Evolutionary conservation across 225 moss, liverwort and hornwort genomes (phyloP), one percentile per base, ranked within the genome.

Genomic region (Polytrichum formosum): DNA sequence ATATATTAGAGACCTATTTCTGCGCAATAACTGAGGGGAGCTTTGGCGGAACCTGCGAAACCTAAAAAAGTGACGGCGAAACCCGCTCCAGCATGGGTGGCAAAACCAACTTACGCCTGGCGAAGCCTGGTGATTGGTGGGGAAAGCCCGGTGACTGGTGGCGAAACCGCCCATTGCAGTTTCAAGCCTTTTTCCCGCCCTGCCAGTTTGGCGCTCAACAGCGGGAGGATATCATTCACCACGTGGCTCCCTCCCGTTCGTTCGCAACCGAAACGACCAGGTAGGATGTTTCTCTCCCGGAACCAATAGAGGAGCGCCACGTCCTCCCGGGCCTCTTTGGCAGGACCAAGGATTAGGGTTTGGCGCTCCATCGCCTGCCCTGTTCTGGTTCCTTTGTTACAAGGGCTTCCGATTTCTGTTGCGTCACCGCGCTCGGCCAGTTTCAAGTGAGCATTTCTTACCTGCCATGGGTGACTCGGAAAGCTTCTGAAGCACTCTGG

Each of bases 261-360:
- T 22, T 61, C 26, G 18, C 21, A 55, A 7, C 13, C 1, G 6
- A 16, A 18, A 28, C 0, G 10, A 62, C 83, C 71, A 79, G 17
- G 67, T 79, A 55, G 25, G 83, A 76, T 65, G 6, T 26, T 53
- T 1, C 1, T 0, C 0, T 1, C 5, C 8, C 25, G 0, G 53
- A 17, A 1, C 72, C 75, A 80, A n/a, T 75, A 5, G 26, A 21
- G 18, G 7, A 1, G 56, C 66, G 31, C 69, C 62, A 68, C 65
- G 65, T 63, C 63, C 63, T 20, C 31, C 69, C 74, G 1, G 53
- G 58, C 66, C 72, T 73, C 67, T 26, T 25, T 58, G 54, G 37
- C 55, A 35, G 7, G 17, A 26, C 26, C 63, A 56, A n/a, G 85
- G 82, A 85, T 85, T 85, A 85, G 85, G 85, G 85, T 85, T 85